A percentile compares a stretch with the other conserved stretches of the same genome.
Evolutionary conservation across 164 flowering plant genomes (phyloP).

Genomic region (Berberis vulgaris): DNA sequence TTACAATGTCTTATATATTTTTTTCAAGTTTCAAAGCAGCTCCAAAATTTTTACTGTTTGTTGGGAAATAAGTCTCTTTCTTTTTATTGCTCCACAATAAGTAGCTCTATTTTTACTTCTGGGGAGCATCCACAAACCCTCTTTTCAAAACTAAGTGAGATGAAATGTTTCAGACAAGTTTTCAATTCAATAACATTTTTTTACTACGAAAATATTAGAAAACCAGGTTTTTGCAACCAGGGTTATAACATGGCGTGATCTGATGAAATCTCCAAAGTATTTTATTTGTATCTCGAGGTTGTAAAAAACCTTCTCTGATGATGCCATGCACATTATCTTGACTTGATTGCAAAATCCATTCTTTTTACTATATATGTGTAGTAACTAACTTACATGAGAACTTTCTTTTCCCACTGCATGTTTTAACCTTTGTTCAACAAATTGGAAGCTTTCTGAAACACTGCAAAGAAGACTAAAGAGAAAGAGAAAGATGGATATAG

Average conservation of each 20-base stretch:
- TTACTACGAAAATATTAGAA: too few relatives aligned
- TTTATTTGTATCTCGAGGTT: too few relatives aligned
- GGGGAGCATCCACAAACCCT: slow-evolving; percentile 1
- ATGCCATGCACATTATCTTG: too few relatives aligned
- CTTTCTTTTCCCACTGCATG: slow-evolving; percentile 3
- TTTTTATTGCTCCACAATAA: neutral
- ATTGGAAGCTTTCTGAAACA: slow-evolving; percentile 1
- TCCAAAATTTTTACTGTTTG: slow-evolving; percentile 7
- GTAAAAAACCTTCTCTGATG: too few relatives aligned
- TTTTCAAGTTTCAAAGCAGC: slow-evolving; percentile 11
- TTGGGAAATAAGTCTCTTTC: slow-evolving; percentile 5
- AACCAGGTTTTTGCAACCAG: too few relatives aligned
- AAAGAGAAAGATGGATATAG: neutral
- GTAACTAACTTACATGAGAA: slow-evolving; percentile 9
- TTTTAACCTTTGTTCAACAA: slow-evolving; percentile 18
- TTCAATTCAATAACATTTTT: neutral
- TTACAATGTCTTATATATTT: neutral
- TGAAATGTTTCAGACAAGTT: slow-evolving; percentile 9
- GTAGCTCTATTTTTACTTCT: neutral
- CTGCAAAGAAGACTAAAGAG: neutral
- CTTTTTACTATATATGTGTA: neutral
- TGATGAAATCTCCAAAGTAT: too few relatives aligned
- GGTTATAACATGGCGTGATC: too few relatives aligned
- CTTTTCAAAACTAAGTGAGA: slow-evolving; percentile 7
- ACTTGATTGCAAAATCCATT: neutral